Percentiles rank a stretch among this genome's conserved stretches.
phyloP scores from a whole-genome alignment of 140 eudicot species.

The Senecio squalidus region DNA sequence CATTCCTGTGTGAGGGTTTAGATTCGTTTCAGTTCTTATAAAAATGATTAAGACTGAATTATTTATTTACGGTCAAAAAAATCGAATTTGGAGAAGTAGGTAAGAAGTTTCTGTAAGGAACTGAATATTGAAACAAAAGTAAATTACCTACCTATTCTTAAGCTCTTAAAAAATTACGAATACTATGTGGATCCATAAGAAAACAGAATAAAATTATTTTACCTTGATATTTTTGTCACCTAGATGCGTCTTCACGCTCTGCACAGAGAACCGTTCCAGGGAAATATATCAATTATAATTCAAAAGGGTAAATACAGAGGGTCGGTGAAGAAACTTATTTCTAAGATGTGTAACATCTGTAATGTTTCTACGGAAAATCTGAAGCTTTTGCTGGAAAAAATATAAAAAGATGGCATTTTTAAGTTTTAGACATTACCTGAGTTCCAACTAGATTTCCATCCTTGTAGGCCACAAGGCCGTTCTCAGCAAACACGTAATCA shows the following conservation, averaged over 20 bases:
- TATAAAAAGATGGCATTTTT: background rate
- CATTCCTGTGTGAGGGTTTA: background rate
- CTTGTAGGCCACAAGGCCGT: conserved; percentile 90
- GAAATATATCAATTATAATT: background rate
- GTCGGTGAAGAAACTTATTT: no score
- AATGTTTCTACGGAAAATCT: background rate
- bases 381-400: background rate
- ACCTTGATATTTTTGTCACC: conserved; percentile 90
- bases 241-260: conserved; percentile 79
- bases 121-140: background rate
- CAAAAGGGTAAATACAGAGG: background rate
- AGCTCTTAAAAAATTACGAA: background rate
- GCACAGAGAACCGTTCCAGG: conserved; percentile 25
- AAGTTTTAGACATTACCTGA: conserved; percentile 48
- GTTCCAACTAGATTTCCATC: conserved; percentile 71
- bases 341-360: no score
- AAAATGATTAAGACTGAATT: background rate
- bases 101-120: background rate
- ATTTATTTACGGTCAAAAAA: background rate
- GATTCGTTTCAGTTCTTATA: background rate
- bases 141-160: background rate
- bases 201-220: conserved; percentile 14
- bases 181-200: background rate
- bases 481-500: conserved; percentile 86
- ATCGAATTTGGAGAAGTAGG: background rate